Conservation (phyloP, 441 rosid genomes). For the Omphalea diandra region DNA sequence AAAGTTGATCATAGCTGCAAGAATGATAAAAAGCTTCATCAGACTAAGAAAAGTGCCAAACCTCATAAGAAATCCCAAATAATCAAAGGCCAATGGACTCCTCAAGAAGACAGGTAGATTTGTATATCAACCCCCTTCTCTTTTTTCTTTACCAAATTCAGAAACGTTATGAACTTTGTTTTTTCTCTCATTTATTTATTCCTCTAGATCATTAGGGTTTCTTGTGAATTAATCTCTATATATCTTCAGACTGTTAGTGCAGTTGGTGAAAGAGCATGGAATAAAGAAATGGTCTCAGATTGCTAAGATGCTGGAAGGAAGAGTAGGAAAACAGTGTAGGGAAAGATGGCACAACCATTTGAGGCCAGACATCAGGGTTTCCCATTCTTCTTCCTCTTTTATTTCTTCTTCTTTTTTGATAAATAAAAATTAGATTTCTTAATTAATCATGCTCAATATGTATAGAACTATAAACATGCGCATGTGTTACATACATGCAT, state of each 20-base stretch:
- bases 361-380: constrained; percentile 77
- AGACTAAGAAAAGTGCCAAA: constrained; percentile 25
- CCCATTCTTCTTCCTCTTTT: neutral
- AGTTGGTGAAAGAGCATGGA: constrained; percentile 50
- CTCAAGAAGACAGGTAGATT: constrained; percentile 67
- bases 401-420: neutral
- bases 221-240: constrained; percentile 1
- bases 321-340: constrained; percentile 85
- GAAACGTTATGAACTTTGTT: neutral
- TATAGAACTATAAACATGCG: neutral
- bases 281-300: constrained; percentile 67
- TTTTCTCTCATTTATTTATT: neutral
- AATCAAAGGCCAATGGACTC: constrained; percentile 78
- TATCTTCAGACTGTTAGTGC: constrained; percentile 39
- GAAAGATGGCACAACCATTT: constrained; percentile 94
- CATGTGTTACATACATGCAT: neutral
- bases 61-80: constrained; percentile 28
- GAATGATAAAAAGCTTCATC: constrained; percentile 24
- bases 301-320: constrained; percentile 52
- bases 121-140: neutral
- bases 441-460: too few relatives aligned
- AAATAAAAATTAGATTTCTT: neutral
- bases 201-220: constrained; percentile 3
- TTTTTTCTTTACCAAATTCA: neutral
- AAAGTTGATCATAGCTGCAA: constrained; percentile 17